Percentiles rank a stretch among this genome's conserved stretches.
Conservation (phyloP, 1,284 basidiomycete species). For the Ceratobasidium sp. region DNA sequence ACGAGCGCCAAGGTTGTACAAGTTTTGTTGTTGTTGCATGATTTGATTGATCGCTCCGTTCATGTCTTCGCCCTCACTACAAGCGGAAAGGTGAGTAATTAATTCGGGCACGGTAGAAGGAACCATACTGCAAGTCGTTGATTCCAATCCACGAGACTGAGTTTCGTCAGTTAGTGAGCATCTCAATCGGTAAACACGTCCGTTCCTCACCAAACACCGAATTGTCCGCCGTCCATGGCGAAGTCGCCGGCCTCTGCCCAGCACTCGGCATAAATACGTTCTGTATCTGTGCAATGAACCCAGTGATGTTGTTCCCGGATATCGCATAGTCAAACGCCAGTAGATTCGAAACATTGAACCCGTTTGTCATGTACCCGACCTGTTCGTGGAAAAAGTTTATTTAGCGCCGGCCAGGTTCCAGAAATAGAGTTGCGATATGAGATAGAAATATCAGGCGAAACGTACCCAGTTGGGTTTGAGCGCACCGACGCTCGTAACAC, state of each 20-base stretch:
- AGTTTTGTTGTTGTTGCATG: slow-evolving; percentile 62
- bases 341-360: slow-evolving; percentile 16
- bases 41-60: slow-evolving; percentile 55
- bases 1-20: slow-evolving; percentile 67
- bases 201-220: slow-evolving; percentile 13
- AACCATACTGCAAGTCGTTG: slow-evolving; percentile 69
- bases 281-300: slow-evolving; percentile 23
- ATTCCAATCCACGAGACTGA: slow-evolving; percentile 75
- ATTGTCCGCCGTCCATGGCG: slow-evolving; percentile 38
- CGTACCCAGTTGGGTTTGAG: slow-evolving; percentile 32
- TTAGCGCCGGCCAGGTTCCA: background rate
- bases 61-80: background rate
- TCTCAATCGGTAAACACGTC: no score
- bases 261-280: slow-evolving; percentile 19
- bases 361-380: slow-evolving; percentile 31
- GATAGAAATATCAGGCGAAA: background rate
- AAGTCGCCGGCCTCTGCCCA: slow-evolving; percentile 16
- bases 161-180: background rate
- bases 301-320: slow-evolving; percentile 19
- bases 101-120: background rate
- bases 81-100: background rate
- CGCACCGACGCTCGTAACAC: slow-evolving; percentile 6
- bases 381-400: background rate
- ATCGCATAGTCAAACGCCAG: slow-evolving; percentile 28
- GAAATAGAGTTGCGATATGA: background rate